Evolutionary conservation across 257 asterid species (phyloP).

Genomic region (Ehretia macrophylla): DNA sequence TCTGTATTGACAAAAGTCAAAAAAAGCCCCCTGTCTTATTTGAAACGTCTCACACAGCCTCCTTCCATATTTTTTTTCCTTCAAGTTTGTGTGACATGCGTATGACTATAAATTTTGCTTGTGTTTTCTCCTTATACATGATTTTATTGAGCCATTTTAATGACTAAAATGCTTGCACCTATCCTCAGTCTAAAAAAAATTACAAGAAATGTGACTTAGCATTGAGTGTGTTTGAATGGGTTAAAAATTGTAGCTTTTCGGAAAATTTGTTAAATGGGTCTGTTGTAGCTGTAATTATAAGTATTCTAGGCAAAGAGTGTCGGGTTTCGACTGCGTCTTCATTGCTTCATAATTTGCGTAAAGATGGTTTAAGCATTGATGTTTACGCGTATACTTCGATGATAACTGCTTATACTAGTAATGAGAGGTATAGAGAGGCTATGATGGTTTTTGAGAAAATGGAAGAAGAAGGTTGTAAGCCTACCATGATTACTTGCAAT

Average conservation of each 20-base stretch:
- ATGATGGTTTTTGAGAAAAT: constrained; percentile 67
- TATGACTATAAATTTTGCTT: too few relatives aligned
- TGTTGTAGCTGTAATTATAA: constrained; percentile 65
- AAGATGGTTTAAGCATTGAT: constrained; percentile 65
- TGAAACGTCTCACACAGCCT: too few relatives aligned
- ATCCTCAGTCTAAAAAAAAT: too few relatives aligned
- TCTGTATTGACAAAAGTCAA: too few relatives aligned
- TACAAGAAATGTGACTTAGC: constrained; percentile 69
- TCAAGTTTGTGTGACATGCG: too few relatives aligned
- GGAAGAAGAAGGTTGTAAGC: constrained; percentile 86
- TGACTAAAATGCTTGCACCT: too few relatives aligned
- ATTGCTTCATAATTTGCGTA: constrained; percentile 53
- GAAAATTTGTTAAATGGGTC: constrained; percentile 47
- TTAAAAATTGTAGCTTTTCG: constrained; percentile 30
- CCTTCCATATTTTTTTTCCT: too few relatives aligned
- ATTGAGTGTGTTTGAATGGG: constrained; percentile 61
- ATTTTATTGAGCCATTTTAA: too few relatives aligned
- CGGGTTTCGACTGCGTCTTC: constrained; percentile 57
- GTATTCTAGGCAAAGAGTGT: constrained; percentile 72
- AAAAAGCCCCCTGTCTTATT: too few relatives aligned
- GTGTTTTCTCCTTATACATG: too few relatives aligned
- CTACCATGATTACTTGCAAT: constrained; percentile 83
- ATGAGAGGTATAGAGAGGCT: constrained; percentile 77
- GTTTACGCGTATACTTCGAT: constrained; percentile 79
- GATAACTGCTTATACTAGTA: constrained; percentile 52